phyloP scores from a whole-genome alignment of 768 basidiomycete species.

The Kwoniella shandongensis region DNA sequence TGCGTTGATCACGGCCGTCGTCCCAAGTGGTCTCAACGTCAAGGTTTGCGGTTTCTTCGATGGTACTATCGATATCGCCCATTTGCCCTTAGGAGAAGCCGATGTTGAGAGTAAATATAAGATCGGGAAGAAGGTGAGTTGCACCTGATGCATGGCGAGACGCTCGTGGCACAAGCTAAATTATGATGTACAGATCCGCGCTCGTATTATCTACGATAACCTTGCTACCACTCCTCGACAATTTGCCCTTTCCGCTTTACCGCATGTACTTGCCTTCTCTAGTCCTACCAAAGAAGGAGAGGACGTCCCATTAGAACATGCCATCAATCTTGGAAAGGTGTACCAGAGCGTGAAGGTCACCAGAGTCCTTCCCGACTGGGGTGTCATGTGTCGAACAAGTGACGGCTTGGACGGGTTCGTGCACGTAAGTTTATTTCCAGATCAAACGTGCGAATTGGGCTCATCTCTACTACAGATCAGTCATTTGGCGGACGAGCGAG shows the following conservation, averaged over 20 bases:
- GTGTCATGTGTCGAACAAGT: slow-evolving; percentile 68
- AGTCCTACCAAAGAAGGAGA: slow-evolving; percentile 38
- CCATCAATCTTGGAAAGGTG: slow-evolving; percentile 71
- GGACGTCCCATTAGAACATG: slow-evolving; percentile 57
- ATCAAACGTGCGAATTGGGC: background rate
- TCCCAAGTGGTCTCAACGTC: slow-evolving; percentile 73
- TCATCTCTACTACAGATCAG: slow-evolving; percentile 67
- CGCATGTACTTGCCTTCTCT: slow-evolving; percentile 66
- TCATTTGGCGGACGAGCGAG: slow-evolving; percentile 84
- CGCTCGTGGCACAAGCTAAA: background rate
- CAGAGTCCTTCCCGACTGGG: slow-evolving; percentile 76
- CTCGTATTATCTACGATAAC: slow-evolving; percentile 78
- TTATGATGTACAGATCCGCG: slow-evolving; percentile 60
- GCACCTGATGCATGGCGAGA: background rate
- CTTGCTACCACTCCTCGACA: slow-evolving; percentile 68
- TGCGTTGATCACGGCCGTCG: slow-evolving; percentile 73
- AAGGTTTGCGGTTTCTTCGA: slow-evolving; percentile 90
- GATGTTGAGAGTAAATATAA: slow-evolving; percentile 54
- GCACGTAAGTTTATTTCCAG: slow-evolving; percentile 65
- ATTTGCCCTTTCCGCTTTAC: slow-evolving; percentile 75
- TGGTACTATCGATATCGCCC: slow-evolving; percentile 80
- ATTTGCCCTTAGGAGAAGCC: slow-evolving; percentile 60
- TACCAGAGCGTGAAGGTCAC: slow-evolving; percentile 72
- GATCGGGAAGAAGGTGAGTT: slow-evolving; percentile 54
- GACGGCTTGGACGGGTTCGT: slow-evolving; percentile 73